A percentile compares a stretch with the other conserved stretches of the same genome.
Conservation (phyloP, 1,139 yeast species). For the Saccharomyces hybrid region DNA sequence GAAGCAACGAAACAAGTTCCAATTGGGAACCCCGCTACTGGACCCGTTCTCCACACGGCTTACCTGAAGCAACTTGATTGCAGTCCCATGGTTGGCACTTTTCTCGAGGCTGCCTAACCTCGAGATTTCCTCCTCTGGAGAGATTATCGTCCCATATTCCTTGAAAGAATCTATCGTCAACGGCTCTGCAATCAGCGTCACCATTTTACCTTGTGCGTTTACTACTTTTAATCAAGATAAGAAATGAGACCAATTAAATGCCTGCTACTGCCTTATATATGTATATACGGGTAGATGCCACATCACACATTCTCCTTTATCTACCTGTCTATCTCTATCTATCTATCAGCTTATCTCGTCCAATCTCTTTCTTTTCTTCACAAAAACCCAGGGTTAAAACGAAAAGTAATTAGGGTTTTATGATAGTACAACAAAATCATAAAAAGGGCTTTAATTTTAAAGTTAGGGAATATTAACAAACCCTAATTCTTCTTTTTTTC, state of each 20-base stretch:
- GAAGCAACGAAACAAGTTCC: constrained; percentile 77
- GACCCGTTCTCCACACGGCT: constrained; percentile 55
- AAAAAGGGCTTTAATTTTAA: not conserved
- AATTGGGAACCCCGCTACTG: constrained; percentile 44
- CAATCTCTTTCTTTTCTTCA: not conserved
- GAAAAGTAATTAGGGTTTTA: not conserved
- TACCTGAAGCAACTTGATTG: constrained; percentile 65
- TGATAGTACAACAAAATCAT: not conserved
- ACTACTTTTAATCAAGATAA: not conserved
- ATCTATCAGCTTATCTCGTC: not conserved
- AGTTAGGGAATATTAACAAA: not conserved
- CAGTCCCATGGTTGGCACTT: constrained; percentile 85
- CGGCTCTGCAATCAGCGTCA: constrained; percentile 19
- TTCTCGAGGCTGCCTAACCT: constrained; percentile 36
- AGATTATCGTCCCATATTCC: constrained; percentile 47
- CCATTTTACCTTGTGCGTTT: not conserved
- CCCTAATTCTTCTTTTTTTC: not conserved
- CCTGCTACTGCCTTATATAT: not conserved
- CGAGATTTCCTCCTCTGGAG: constrained; percentile 45
- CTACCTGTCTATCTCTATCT: not conserved
- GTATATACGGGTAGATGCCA: not conserved
- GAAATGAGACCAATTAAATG: not conserved
- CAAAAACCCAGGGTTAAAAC: not conserved
- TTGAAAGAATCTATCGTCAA: constrained; percentile 45
- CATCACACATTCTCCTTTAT: not conserved